Percentiles rank a stretch among this genome's conserved stretches.
These are phyloP conservation scores for Microsporum canis DNA, from an alignment of 2,329 filamentous ascomycete genomes.

Conservation along the genomic window DNA sequence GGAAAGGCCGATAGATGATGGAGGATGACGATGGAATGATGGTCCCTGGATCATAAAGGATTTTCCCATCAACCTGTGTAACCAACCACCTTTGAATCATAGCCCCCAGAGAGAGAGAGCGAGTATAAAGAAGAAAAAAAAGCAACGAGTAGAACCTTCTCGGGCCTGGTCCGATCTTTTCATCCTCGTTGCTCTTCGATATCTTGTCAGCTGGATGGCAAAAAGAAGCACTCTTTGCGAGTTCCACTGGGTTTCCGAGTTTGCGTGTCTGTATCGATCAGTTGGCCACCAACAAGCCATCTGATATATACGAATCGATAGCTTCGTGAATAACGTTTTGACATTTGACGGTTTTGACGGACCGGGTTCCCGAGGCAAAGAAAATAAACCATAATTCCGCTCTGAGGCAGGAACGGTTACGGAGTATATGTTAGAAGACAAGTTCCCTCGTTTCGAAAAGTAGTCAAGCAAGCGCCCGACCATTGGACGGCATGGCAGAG, in stretches of 20 bases:
- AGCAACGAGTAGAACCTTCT: not conserved
- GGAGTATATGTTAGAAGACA: not conserved
- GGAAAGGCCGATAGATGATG: not conserved
- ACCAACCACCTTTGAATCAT: not conserved
- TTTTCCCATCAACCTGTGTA: not conserved
- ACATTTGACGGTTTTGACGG: not conserved
- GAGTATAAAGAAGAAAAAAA: not conserved
- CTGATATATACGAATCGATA: not conserved
- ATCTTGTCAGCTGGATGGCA: slow-evolving; percentile 2
- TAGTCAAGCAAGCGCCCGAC: not conserved
- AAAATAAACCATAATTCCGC: not conserved
- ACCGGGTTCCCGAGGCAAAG: not conserved
- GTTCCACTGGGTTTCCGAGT: not conserved
- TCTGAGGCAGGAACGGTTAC: not conserved
- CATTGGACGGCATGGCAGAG: slow-evolving; percentile 1
- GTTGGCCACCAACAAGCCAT: not conserved
- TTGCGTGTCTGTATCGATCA: not conserved
- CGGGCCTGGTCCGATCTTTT: slow-evolving; percentile 2
- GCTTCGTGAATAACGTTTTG: not conserved
- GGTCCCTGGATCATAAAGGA: slow-evolving; percentile 2
- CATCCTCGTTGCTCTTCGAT: not conserved
- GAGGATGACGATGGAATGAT: not conserved
- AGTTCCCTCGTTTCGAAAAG: not conserved
- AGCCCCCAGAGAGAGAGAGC: not conserved
- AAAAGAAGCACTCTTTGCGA: not conserved